phyloP scores from a whole-genome alignment of 805 yeast genomes.

The Metschnikowia gelsemii region DNA sequence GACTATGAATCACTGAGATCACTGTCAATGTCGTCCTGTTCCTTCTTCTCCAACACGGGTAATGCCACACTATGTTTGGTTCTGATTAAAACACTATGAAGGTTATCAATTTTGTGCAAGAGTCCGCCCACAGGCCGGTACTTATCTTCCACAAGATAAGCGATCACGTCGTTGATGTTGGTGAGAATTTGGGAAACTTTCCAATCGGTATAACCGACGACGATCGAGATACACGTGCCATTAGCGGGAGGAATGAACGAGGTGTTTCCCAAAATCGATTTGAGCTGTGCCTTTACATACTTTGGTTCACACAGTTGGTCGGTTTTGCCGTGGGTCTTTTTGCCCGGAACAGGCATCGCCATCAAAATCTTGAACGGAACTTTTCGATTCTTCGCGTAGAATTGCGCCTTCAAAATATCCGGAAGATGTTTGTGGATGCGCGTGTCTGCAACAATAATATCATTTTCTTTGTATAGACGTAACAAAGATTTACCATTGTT shows the following conservation, averaged over 20 bases:
- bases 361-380: slow-evolving; percentile 68
- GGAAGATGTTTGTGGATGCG: slow-evolving; percentile 64
- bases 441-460: slow-evolving; percentile 66
- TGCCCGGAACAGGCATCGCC: slow-evolving; percentile 41
- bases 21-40: slow-evolving; percentile 16
- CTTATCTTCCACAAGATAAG: slow-evolving; percentile 45
- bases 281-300: slow-evolving; percentile 63
- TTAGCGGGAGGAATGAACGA: slow-evolving; percentile 55
- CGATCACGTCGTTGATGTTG: slow-evolving; percentile 52
- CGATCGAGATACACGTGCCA: slow-evolving; percentile 60
- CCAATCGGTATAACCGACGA: slow-evolving; percentile 57
- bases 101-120: slow-evolving; percentile 42
- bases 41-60: slow-evolving; percentile 42
- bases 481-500: slow-evolving; percentile 45
- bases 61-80: slow-evolving; percentile 66
- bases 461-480: slow-evolving; percentile 58
- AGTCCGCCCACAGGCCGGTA: slow-evolving; percentile 60
- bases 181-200: slow-evolving; percentile 41
- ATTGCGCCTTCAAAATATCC: slow-evolving; percentile 54
- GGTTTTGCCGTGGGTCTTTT: slow-evolving; percentile 42
- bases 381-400: slow-evolving; percentile 62
- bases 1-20: slow-evolving; percentile 22
- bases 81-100: slow-evolving; percentile 57
- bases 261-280: slow-evolving; percentile 62
- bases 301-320: slow-evolving; percentile 64